These are phyloP conservation scores for Pseudogymnoascus sp. DNA, from an alignment of 2,329 filamentous ascomycete genomes.

Conservation along the genomic window DNA sequence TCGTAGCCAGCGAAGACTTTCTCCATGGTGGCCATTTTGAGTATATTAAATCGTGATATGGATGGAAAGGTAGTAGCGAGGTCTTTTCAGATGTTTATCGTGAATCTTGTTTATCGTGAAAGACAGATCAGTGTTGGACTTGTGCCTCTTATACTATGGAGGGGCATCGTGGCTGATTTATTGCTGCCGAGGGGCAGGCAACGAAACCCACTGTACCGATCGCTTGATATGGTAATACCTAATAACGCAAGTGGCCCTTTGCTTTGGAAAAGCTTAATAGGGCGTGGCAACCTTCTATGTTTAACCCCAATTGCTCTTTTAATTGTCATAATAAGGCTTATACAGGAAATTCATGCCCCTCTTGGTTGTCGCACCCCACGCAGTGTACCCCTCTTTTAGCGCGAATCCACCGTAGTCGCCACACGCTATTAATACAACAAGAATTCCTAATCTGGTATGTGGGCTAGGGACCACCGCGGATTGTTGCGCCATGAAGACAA, in stretches of 20 bases:
- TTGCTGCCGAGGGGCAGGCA: not conserved
- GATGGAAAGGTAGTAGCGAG: not conserved
- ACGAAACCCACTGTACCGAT: not conserved
- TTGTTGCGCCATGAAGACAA: not conserved
- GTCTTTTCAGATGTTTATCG: not conserved
- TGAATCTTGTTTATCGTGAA: not conserved
- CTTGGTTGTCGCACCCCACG: not conserved
- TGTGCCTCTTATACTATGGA: not conserved
- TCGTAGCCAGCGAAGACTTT: constrained; percentile 35
- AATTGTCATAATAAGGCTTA: not conserved
- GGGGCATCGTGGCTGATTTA: not conserved
- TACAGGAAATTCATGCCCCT: constrained; percentile 2
- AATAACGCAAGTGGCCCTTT: not conserved
- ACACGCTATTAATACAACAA: not conserved
- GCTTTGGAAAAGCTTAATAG: not conserved
- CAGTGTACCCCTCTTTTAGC: not conserved
- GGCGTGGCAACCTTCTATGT: not conserved
- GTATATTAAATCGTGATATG: not conserved
- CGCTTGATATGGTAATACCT: constrained; percentile 4
- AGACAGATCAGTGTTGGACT: not conserved
- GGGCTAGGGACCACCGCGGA: not conserved
- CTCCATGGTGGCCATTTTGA: constrained; percentile 37
- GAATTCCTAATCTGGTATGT: constrained; percentile 4
- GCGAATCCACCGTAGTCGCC: not conserved
- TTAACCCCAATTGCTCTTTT: not conserved